Evolutionary conservation across 352 stramenopile genomes (phyloP), one percentile per base, ranked within the genome.

Genomic region (Pythium pectinolyticum): DNA sequence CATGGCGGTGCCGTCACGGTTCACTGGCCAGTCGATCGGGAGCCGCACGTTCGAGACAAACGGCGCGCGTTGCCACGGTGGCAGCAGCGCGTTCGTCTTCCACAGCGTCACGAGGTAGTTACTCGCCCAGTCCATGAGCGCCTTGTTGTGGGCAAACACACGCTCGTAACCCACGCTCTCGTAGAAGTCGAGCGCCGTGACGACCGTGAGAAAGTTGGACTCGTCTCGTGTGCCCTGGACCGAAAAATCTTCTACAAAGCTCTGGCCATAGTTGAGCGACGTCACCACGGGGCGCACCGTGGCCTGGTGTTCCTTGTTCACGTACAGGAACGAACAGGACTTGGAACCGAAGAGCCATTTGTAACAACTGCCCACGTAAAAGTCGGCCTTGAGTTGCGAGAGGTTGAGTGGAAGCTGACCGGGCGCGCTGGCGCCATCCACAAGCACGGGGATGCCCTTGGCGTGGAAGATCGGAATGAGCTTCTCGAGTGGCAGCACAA

Each of bases 281-380:
- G 86, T 94, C 46, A 94, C 86, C 5, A 92, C 86, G 3, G 86
- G 86, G 34, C 84, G 82, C 39, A 92, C 82, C 17, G 77, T 90
- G 37, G 76, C 82, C 69, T 84, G 53, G 63, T 90, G 88, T 56
- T 84, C 65, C 66, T 92, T 93, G 54, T 68, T 75, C n/a, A 95
- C 86, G 61, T 92, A 88, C 61, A 95, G 63, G 66, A 95, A 93
- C 20, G 84, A 89, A 59, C 82, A 91, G 0, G 80, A 90, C 70
- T 95, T 95, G 71, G 84, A 93, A 12, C 81, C 82, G 57, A 93
- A 92, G 11, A 95, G 75, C 86, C 86, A 94, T 61, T 94, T 94
- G 76, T 92, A 92, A 24, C 75, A 77, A 24, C 72, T 92, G 40
- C 86, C 86, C 0, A 95, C 86, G 69, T 95, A 95, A 54, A 93